phyloP scores from a whole-genome alignment of 176 grass and related monocot genomes.

The Zoysia pacifica region DNA sequence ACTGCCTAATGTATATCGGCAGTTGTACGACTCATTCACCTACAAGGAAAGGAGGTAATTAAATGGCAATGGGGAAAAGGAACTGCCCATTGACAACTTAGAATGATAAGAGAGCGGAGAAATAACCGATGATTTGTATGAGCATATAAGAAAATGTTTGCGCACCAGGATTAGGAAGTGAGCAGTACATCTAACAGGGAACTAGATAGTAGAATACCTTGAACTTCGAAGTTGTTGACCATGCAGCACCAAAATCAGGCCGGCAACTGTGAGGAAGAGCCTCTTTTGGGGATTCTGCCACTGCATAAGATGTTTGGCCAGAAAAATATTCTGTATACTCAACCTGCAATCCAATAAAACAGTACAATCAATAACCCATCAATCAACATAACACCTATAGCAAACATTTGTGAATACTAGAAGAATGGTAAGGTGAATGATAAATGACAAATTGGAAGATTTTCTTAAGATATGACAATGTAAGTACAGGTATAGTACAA shows the following conservation, averaged over 20 bases:
- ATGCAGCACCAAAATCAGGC: slow-evolving; percentile 77
- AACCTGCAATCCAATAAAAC: slow-evolving; percentile 57
- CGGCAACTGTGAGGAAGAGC: slow-evolving; percentile 81
- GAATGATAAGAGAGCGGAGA: slow-evolving; percentile 8
- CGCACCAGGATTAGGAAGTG: neutral
- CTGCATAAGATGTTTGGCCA: slow-evolving; percentile 80
- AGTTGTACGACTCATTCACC: slow-evolving; percentile 95
- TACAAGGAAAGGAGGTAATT: slow-evolving; percentile 39
- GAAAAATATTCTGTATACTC: slow-evolving; percentile 97
- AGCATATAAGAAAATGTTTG: neutral
- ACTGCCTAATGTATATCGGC: slow-evolving; percentile 78
- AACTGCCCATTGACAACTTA: slow-evolving; percentile 13
- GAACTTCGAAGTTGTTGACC: slow-evolving; percentile 71
- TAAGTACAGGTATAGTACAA: slow-evolving; percentile 16
- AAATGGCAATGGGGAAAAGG: slow-evolving; percentile 19
- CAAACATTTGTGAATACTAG: neutral
- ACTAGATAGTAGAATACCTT: slow-evolving; percentile 61
- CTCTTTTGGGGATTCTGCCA: slow-evolving; percentile 88
- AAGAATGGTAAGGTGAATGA: neutral
- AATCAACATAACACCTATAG: slow-evolving; percentile 26
- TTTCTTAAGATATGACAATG: neutral
- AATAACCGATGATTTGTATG: neutral
- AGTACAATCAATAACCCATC: slow-evolving; percentile 15
- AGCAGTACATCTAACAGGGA: neutral
- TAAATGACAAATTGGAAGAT: neutral